These are phyloP conservation scores for Rubia tinctorum DNA, from an alignment of 305 asterid species.

Conservation along the genomic window DNA sequence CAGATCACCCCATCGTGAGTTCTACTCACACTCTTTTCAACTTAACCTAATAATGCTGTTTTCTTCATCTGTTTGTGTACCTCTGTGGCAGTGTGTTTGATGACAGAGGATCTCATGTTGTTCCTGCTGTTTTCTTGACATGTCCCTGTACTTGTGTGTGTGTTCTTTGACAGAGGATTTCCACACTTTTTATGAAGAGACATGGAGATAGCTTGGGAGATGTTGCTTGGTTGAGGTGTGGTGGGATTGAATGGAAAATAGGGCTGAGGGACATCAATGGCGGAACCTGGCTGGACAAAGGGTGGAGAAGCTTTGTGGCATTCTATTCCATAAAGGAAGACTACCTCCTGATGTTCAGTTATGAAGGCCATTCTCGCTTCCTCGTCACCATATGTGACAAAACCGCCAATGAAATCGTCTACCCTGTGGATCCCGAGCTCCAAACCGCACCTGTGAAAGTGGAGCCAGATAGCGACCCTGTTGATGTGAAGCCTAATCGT, in stretches of 20 bases:
- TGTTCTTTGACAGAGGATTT: slow-evolving; percentile 24
- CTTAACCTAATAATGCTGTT: background rate
- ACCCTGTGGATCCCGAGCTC: slow-evolving; percentile 15
- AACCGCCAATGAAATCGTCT: slow-evolving; percentile 21
- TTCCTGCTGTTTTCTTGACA: background rate
- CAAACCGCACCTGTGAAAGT: background rate
- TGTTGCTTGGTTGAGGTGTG: slow-evolving; percentile 20
- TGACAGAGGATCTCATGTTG: too few species aligned
- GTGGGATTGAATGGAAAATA: slow-evolving; percentile 16
- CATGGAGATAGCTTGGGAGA: slow-evolving; percentile 21
- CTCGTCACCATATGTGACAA: slow-evolving; percentile 28
- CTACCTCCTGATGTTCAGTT: slow-evolving; percentile 25
- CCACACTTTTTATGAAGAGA: slow-evolving; percentile 11
- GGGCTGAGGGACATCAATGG: slow-evolving; percentile 15
- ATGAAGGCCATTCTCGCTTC: slow-evolving; percentile 23
- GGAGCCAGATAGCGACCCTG: background rate
- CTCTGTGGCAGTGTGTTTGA: too few species aligned
- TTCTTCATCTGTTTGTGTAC: background rate
- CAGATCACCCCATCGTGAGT: background rate
- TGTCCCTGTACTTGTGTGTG: background rate
- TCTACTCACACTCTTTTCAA: background rate
- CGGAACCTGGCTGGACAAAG: slow-evolving; percentile 25
- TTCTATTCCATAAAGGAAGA: slow-evolving; percentile 18
- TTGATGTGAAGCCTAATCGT: too few species aligned
- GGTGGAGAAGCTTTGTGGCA: slow-evolving; percentile 30